Conservation (phyloP, 176 grass and related monocot genomes). For the Avena eriantha region DNA sequence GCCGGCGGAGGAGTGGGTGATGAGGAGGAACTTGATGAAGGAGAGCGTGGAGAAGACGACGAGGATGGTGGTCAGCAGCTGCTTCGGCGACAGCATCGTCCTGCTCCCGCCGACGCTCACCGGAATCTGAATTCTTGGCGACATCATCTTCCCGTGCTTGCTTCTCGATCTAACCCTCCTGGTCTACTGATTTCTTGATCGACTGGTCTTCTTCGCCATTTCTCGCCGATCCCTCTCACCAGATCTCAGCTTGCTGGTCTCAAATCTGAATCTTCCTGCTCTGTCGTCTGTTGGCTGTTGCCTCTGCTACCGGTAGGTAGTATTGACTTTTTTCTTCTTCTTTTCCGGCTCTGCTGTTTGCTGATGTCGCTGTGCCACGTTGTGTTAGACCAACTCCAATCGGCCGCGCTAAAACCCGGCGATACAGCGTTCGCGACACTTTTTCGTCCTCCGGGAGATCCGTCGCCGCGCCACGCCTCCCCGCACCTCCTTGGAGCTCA, state of each 20-base stretch:
- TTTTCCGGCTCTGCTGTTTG: neutral
- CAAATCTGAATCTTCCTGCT: constrained; percentile 2
- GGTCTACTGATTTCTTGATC: constrained; percentile 18
- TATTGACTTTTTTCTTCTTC: neutral
- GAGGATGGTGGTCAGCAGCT: constrained; percentile 45
- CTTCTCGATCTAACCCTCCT: neutral
- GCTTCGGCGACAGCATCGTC: constrained; percentile 47
- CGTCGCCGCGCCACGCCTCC: too few species aligned
- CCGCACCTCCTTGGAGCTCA: too few species aligned
- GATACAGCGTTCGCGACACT: too few species aligned
- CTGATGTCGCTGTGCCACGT: too few species aligned
- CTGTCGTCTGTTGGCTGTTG: neutral
- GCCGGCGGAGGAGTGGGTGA: constrained; percentile 31
- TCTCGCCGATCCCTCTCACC: neutral
- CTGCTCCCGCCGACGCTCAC: neutral
- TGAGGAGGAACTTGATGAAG: constrained; percentile 54
- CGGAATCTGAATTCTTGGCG: neutral
- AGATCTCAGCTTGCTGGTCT: constrained; percentile 28
- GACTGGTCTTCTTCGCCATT: neutral
- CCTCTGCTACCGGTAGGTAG: neutral
- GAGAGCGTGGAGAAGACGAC: constrained; percentile 51
- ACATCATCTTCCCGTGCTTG: neutral
- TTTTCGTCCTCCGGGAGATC: too few species aligned
- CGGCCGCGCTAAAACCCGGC: too few species aligned
- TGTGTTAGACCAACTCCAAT: too few species aligned